Evolutionary conservation across 495 filamentous ascomycete species (phyloP), one percentile per base, ranked within the genome.

Genomic region (Penicillium flavigenum): DNA sequence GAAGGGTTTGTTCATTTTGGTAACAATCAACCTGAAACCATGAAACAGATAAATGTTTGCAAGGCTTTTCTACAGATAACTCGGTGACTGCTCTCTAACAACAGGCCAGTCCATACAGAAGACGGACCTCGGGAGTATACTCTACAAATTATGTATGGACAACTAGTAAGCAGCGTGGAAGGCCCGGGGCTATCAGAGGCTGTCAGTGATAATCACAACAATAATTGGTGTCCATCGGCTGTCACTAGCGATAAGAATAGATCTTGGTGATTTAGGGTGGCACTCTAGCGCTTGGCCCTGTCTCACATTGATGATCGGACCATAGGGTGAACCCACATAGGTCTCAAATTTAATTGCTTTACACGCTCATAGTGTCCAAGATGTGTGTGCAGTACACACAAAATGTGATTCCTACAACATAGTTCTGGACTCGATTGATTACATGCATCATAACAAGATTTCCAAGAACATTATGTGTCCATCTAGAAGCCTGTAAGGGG

Each of bases 291-390:
- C 38, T 44, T 51, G 27, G 47, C 39, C 22, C 5, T 58, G 56
- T 58, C 56, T 51, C 56, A 58, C 47, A 36, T 58, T 51, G 41
- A 57, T 57, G 42, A 56, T 38, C 44, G 17, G 27, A 6, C 9
- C 14, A 26, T 19, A 34, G 24, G 45, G 17, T n/a, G 45, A 19
- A 29, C 36, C 54, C 45, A 57, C 54, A 3, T 24, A 27, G 17
- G 38, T 26, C 41, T 26, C 19, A 54, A 45, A 24, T 24, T 24
- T 24, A 24, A 24, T 24, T 24, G 22, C 4, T 24, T 24, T 24
- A 27, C 26, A 34, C 17, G 34, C 44, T 51, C 38, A 43, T 24
- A 53, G 11, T 7, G 5, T 9, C n/a, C 4, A 12, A 20, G 29
- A n/a, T 41, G 14, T 27, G 16, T 19, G 20, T 27, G 48, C 48